Base-by-base conservation (phyloP, 768 basidiomycete species). In the Paxillus involutus region DNA sequence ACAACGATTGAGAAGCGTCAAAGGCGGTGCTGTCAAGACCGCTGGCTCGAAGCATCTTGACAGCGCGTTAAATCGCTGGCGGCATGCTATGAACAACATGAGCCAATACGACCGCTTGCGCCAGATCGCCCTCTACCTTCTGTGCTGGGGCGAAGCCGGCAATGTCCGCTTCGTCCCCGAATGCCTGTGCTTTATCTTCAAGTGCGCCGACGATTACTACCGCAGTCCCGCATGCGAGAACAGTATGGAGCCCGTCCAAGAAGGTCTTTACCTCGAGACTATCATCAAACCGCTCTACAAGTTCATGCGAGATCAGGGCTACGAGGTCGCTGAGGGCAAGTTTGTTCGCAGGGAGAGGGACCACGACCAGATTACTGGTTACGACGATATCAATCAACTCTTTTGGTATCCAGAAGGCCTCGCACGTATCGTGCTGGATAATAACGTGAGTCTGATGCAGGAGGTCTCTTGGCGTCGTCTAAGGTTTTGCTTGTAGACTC, bases 341-440 rank as follows among this genome's bases (percentile, higher is more conserved):
- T 98, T 96, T 70, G 89, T 98, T 26, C 77, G 93, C 54, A 84
- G 86, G 67, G 97, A 98, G 79, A 91, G 81, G 72, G 97, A 98
- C 64, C 97, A 98, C 72, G 84, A 94, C 56, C 78, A 93, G 62
- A 91, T 98, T 68, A 94, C 98, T 62, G 97, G 97, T n/a, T 99
- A 99, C 68, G 97, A 99, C 70, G 97, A 99, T 69, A 92, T 99
- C 75, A 99, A 99, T 70, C 97, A 99, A 66, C 77, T 98, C 21
- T 99, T 99, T 75, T 99, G 97, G 97, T 99, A 98, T 70, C 97
- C 97, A 3, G 97, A 99, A 70, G 97, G 97, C 47, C 81, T 99
- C 49, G 89, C 92, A 1, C 88, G 91, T 62, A 98, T 99, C 61
- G 85, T 94, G 13, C 80, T 98, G 30, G 79, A 77, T 35, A 94